These are phyloP conservation scores for Glaciozyma martinii DNA, from an alignment of 768 basidiomycete genomes.

Conservation along the genomic window DNA sequence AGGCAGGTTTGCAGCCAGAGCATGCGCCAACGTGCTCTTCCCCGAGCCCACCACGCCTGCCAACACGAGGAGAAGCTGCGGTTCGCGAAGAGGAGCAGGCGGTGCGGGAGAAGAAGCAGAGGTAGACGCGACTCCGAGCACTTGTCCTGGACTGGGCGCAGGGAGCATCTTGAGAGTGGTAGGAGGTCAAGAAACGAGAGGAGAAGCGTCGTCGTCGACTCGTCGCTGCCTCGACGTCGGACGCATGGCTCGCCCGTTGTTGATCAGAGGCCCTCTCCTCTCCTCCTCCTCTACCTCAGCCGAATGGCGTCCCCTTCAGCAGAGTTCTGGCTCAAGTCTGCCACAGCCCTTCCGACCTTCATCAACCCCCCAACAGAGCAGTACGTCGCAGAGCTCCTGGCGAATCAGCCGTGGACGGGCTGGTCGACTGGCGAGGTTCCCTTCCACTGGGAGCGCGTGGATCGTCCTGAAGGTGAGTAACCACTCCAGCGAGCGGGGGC, in stretches of 20 bases:
- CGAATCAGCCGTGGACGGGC: conserved; percentile 13
- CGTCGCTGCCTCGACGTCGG: too few relatives aligned
- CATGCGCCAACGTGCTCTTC: conserved; percentile 12
- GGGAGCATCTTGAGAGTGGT: too few relatives aligned
- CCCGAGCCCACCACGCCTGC: conserved; percentile 26
- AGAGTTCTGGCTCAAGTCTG: conserved; percentile 24
- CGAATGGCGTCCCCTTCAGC: too few relatives aligned
- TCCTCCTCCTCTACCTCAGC: too few relatives aligned
- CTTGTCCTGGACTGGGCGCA: too few relatives aligned
- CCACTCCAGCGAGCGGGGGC: too few relatives aligned
- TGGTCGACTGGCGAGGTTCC: conserved; percentile 13
- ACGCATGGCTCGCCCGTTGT: too few relatives aligned
- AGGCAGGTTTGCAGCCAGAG: conserved; percentile 2
- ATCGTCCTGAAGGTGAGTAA: conserved; percentile 29
- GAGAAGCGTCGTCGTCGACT: too few relatives aligned
- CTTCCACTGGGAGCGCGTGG: conserved; percentile 24
- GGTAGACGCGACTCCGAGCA: too few relatives aligned
- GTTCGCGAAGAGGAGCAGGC: conserved; percentile 1
- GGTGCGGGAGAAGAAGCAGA: not conserved
- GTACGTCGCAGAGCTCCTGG: conserved; percentile 27
- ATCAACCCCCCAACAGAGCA: conserved; percentile 11
- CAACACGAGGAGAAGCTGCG: conserved; percentile 15
- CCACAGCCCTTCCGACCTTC: conserved; percentile 18
- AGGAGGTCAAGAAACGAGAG: too few relatives aligned
- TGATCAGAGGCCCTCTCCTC: too few relatives aligned